Base-by-base conservation (phyloP, 352 stramenopile genomes). In the Globisporangium heterothallicum region DNA sequence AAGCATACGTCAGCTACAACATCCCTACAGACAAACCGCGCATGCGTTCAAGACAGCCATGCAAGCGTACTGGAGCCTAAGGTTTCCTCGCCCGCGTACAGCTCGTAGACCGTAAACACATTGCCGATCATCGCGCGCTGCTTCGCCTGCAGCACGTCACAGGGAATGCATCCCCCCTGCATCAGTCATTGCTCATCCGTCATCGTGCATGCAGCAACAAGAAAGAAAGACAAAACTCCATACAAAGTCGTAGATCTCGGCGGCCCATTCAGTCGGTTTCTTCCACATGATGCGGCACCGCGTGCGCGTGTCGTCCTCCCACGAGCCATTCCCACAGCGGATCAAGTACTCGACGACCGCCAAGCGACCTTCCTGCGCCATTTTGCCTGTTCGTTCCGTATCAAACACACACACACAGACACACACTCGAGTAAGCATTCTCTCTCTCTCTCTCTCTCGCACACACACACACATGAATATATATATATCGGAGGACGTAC, bases 271-370 rank as follows among this genome's bases (percentile, higher is more conserved):
- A 10, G 63, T 58, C 4, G 83, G 83, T 34, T 80, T 87, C 55
- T 93, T 93, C 83, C 83, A 93, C 75, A 92, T 90, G 52, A 93
- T 84, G 29, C 83, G 74, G 50, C 77, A 90, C 22, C 83, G 78
- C 53, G 78, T 90, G 57, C 68, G 72, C 34, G 76, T 84, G 47
- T 90, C 79, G 55, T 93, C 83, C 53, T 93, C 83, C 83, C 83
- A 93, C 34, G 63, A 60, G 24, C 72, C 83, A 52, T 92, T 84
- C 46, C 83, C 83, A 44, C 80, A 89, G 35, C 67, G 66, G 29
- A 93, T 80, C 42, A 93, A 59, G 49, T 91, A 75, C 53, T 89
- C 80, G 48, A 86, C 79, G 25, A 93, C 72, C 0, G 80, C 74
- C 30, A 78, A 56, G 0, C 78, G 76, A 2, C 78, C 79, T 45